These are phyloP conservation scores for Plasmodium gallinaceum DNA, from an alignment of 169 alveolate genomes.

Conservation along the genomic window DNA sequence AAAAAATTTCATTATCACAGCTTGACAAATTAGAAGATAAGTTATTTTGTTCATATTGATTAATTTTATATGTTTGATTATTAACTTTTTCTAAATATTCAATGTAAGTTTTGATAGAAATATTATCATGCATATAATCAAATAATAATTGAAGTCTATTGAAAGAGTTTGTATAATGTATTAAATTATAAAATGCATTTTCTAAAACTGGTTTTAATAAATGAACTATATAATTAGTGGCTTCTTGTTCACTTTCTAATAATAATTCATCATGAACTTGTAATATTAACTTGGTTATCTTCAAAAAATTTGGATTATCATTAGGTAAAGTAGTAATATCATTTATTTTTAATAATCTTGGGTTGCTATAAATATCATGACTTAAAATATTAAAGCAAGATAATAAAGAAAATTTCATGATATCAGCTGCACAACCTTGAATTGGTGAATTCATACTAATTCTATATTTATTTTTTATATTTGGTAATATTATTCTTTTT, in stretches of 20 bases:
- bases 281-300: conserved; percentile 72
- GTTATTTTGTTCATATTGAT: neutral
- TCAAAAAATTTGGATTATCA: conserved; percentile 21
- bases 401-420: conserved; percentile 80
- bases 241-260: conserved; percentile 69
- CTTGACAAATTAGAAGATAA: neutral
- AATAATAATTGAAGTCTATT: conserved; percentile 37
- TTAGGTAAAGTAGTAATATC: neutral
- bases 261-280: conserved; percentile 85
- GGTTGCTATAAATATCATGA: neutral
- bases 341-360: conserved; percentile 25
- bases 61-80: neutral
- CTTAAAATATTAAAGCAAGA: conserved; percentile 28
- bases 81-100: conserved; percentile 30
- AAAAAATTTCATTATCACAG: conserved; percentile 12
- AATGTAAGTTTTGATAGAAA: conserved; percentile 65
- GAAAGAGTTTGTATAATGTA: conserved; percentile 49
- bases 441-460: conserved; percentile 84
- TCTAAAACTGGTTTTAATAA: conserved; percentile 66
- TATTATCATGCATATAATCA: conserved; percentile 70
- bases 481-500: conserved; percentile 63
- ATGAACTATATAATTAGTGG: conserved; percentile 14
- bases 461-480: conserved; percentile 74
- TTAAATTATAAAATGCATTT: conserved; percentile 76
- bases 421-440: conserved; percentile 85